Evolutionary conservation across 2,329 filamentous ascomycete species (phyloP), one percentile per base, ranked within the genome.

Genomic region (Penicillium sp.): DNA sequence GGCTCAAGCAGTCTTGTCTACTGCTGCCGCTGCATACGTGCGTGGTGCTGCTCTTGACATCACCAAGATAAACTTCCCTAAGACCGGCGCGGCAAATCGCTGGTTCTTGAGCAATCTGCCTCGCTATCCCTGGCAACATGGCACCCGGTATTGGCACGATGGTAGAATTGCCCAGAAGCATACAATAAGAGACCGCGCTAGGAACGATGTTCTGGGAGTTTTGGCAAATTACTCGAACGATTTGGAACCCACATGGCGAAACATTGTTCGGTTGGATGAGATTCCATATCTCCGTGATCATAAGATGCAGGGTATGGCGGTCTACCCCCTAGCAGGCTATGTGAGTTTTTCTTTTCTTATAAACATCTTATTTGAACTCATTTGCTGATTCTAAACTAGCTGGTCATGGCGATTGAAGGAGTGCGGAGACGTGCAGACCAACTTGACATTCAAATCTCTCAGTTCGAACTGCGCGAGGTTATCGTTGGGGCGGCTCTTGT

Each of bases 81-180:
- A 24, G 21, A 62, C 54, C 10, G 51, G 36, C 34, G 57, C 42
- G n/a, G 14, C 18, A n/a, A 54, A 56, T 24, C 57, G 62, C 4
- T 57, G 54, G 5, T 57, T 66, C 40, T 39, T 71, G 42, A 60
- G 52, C 3, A 65, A 70, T 32, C 52, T 78, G 0, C 80, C 80
- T 1, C 53, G 62, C 0, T 83, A 83, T 52, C 72, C 75, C 0
- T 83, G 80, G 77, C 76, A 82, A 41, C 79, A 81, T 58, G 71
- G 72, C 1, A 70, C 73, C 24, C 53, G 59, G 1, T 71, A 77
- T 56, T 80, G 76, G 67, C 69, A 75, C 21, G 76, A 81, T 54
- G 75, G 77, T 14, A 71, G 78, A 4, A 59, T 79, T 5, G 67
- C 69, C 1, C 57, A 67, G 2, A 76, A 66, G 41, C 56, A 62